phyloP scores from a whole-genome alignment of 2,329 filamentous ascomycete species.

The Hypoxylon rubiginosum region DNA sequence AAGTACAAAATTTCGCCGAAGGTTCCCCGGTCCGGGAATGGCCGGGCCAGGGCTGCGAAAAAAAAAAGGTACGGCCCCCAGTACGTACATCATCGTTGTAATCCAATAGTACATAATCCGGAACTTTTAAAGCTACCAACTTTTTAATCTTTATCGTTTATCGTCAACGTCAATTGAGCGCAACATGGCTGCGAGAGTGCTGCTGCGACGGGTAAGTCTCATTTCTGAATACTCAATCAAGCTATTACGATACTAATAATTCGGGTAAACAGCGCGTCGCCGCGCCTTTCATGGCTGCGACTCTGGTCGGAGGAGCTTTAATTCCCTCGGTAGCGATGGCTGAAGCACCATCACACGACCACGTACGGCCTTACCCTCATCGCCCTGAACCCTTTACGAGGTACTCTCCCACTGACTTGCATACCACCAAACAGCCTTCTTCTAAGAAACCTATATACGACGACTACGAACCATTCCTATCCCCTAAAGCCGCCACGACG shows the following conservation, averaged over 20 bases:
- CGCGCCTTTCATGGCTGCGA: constrained; percentile 67
- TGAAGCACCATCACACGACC: constrained; percentile 58
- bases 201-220: constrained; percentile 66
- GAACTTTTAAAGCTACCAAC: constrained; percentile 28
- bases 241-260: constrained; percentile 47
- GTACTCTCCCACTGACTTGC: constrained; percentile 14
- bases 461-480: constrained; percentile 65
- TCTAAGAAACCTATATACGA: constrained; percentile 85
- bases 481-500: constrained; percentile 43
- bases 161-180: constrained; percentile 60
- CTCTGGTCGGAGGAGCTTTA: constrained; percentile 52
- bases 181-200: constrained; percentile 72
- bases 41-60: too few relatives aligned
- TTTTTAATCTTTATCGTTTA: constrained; percentile 31
- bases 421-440: constrained; percentile 30
- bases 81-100: constrained; percentile 36
- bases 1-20: constrained; percentile 39
- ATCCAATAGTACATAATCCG: constrained; percentile 11
- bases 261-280: constrained; percentile 59
- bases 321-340: constrained; percentile 58
- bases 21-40: constrained; percentile 45
- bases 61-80: constrained; percentile 39
- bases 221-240: constrained; percentile 19
- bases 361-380: constrained; percentile 39
- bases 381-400: background rate